These are phyloP conservation scores for Adenanthera pavonina DNA, from an alignment of 306 rosid species.

Conservation along the genomic window DNA sequence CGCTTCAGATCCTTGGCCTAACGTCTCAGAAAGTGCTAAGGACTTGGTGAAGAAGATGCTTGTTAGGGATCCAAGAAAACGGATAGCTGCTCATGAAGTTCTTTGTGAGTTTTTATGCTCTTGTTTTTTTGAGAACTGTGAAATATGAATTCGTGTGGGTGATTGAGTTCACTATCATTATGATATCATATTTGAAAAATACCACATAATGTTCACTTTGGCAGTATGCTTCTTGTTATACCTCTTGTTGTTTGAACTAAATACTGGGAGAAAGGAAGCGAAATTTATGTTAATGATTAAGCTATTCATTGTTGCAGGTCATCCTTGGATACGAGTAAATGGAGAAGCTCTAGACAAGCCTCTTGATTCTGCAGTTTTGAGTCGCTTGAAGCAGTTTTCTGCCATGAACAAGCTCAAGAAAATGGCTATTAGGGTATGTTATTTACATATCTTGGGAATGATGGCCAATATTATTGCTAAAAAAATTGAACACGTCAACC, in stretches of 20 bases:
- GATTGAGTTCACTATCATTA: not conserved
- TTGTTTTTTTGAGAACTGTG: not conserved
- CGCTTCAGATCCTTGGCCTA: constrained; percentile 84
- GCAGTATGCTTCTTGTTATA: constrained; percentile 9
- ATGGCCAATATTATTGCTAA: not conserved
- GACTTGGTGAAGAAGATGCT: constrained; percentile 81
- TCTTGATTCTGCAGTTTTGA: constrained; percentile 72
- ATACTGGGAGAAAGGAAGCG: not conserved
- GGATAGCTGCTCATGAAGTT: constrained; percentile 76
- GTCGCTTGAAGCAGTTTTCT: constrained; percentile 80
- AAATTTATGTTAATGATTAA: not conserved
- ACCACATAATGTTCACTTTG: not conserved
- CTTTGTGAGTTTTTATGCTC: constrained; percentile 60
- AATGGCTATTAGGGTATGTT: constrained; percentile 78
- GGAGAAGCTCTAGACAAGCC: constrained; percentile 78
- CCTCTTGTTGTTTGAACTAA: not conserved
- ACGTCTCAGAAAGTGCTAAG: constrained; percentile 74
- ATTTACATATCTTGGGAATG: constrained; percentile 2
- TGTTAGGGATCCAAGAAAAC: constrained; percentile 65
- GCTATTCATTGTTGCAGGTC: constrained; percentile 56
- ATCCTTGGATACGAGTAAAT: constrained; percentile 85
- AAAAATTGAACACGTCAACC: not conserved
- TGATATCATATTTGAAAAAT: not conserved
- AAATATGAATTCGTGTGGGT: not conserved
- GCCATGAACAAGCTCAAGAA: constrained; percentile 81